Base-by-base conservation (phyloP, 371 early-diverging fungal genomes). In the Funneliformis caledonium region DNA sequence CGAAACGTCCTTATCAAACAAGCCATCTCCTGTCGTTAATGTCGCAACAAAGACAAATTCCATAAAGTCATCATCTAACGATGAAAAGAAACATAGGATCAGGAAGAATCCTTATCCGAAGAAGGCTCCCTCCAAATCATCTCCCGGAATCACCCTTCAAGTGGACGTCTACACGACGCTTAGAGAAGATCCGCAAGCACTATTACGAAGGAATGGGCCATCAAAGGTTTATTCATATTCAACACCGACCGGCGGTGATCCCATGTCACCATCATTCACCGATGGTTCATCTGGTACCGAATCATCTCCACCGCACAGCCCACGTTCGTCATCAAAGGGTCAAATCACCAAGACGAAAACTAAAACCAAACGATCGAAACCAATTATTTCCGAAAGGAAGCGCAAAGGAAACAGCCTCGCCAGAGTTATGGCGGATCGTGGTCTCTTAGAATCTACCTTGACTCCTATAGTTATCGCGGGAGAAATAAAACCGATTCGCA, bases 351-450 rank as follows among this genome's bases (percentile, higher is more conserved):
- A 52, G 16, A 52, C 52, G 4, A 52, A 52, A 52, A 43, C 43
- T 0, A 69, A 69, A 47, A 31, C 33, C 0, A 64, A 64, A 64
- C 64, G 64, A 31, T 9, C 64, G 26, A 22, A 22, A 31, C 19
- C 16, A 43, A 37, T 50, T 48, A n/a, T 22, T 16, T 33, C 43
- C 5, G 68, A 80, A 80, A 72, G 80, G 12, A 70, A 69, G 43
- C 42, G 73, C 14, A 80, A 80, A 56, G 72, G 72, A 52, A 80
- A 80, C 22, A 69, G 69, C 31, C 42, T 80, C 19, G 61, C 80
- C 5, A 43, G 80, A 16, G 80, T 80, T n/a, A 59, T 80, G 72
- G 80, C 80, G 45, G 80, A 80, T 61, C 73, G 47, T 42, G 80
- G 62, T 59, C 48, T 72, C 16, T 65, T 79, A 42, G 72, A 70